Evolutionary conservation across 1,139 yeast species (phyloP).

Genomic region (Suhomyces chickasaworum): DNA sequence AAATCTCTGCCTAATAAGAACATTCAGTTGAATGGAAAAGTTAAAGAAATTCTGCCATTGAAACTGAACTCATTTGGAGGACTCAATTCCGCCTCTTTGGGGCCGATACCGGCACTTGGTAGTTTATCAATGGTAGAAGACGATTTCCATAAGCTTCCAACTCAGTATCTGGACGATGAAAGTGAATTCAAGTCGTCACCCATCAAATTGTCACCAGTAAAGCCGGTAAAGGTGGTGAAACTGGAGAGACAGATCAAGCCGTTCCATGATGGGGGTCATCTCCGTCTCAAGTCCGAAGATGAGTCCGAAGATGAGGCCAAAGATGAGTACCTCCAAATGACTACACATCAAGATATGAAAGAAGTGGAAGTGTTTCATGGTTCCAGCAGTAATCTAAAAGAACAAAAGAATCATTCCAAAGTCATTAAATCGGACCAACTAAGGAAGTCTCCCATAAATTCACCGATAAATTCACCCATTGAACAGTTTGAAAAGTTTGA

Average conservation of each 20-base stretch:
- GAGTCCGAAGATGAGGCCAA: no score
- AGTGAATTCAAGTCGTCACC: slow-evolving; percentile 12
- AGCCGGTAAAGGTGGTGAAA: slow-evolving; percentile 2
- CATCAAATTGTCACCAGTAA: slow-evolving; percentile 13
- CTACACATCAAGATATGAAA: no score
- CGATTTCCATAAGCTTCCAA: slow-evolving; percentile 18
- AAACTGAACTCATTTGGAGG: slow-evolving; percentile 17
- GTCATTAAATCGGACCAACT: no score
- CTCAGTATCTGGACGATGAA: slow-evolving; percentile 22
- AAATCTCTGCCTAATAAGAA: not conserved
- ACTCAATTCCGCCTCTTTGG: slow-evolving; percentile 6
- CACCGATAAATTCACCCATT: no score
- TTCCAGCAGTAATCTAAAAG: no score
- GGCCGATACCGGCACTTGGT: slow-evolving; percentile 17
- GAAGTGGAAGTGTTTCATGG: no score
- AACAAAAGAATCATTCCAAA: no score
- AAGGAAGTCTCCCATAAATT: no score
- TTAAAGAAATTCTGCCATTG: slow-evolving; percentile 7
- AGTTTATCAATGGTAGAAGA: slow-evolving; percentile 18
- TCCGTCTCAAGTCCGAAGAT: no score
- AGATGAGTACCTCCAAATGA: no score
- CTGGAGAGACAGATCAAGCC: no score
- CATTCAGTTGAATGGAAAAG: not conserved
- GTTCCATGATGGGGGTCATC: not conserved
- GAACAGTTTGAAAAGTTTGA: no score